Evolutionary conservation across 139 green algal species (phyloP).

Genomic region (Haematococcus lacustris): DNA sequence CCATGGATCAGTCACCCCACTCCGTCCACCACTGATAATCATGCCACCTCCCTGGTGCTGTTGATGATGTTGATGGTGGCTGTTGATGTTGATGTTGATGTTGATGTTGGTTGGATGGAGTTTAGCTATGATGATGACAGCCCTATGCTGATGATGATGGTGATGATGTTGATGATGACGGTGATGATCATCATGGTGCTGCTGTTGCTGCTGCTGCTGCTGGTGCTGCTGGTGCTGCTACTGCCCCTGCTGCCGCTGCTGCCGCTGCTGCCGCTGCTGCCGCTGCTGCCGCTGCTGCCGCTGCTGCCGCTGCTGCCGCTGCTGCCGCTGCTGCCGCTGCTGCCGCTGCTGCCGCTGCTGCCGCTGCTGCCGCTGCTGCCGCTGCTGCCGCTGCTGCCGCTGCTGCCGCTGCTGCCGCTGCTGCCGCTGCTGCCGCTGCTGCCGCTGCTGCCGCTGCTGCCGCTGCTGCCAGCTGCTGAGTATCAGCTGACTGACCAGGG

Average conservation of each 20-base stretch:
- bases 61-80: too few species aligned
- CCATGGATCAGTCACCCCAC: too few species aligned
- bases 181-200: too few species aligned
- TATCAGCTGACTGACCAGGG: slow-evolving; percentile 24
- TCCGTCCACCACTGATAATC: too few species aligned
- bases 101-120: too few species aligned
- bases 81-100: too few species aligned
- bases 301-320: neutral
- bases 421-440: neutral
- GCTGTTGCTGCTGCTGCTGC: neutral
- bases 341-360: neutral
- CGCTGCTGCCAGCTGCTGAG: too few species aligned
- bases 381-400: slow-evolving; percentile 24
- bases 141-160: too few species aligned
- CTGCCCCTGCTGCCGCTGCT: neutral
- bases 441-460: neutral
- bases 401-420: neutral
- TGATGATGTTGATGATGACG: too few species aligned
- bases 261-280: neutral
- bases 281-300: neutral
- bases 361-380: neutral
- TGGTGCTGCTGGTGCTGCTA: neutral
- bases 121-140: too few species aligned
- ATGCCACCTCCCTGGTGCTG: too few species aligned
- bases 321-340: neutral